A percentile compares a stretch with the other conserved stretches of the same genome.
Evolutionary conservation across 768 basidiomycete species (phyloP).

Genomic region (Rhodotorula sphaerocarpa): DNA sequence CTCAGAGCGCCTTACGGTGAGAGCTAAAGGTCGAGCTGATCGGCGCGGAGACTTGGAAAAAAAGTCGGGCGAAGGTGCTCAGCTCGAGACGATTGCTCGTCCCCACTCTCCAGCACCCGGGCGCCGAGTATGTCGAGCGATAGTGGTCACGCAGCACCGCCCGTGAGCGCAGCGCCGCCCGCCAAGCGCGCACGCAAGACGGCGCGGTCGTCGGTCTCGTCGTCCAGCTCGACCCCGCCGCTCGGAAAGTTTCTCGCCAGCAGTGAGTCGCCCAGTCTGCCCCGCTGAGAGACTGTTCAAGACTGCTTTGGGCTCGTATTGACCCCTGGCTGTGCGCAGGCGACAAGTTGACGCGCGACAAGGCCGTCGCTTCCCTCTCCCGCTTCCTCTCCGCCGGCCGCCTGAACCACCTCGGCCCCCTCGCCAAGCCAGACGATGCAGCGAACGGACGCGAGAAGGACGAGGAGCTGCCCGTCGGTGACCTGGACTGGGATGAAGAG

Average conservation of each 20-base stretch:
- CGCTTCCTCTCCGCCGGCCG: slow-evolving; percentile 59
- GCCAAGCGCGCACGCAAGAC: not conserved
- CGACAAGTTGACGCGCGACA: slow-evolving; percentile 86
- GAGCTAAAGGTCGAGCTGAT: too few relatives aligned
- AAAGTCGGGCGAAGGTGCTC: too few relatives aligned
- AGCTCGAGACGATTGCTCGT: too few relatives aligned
- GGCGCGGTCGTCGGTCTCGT: not conserved
- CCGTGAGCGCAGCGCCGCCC: not conserved
- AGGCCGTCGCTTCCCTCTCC: slow-evolving; percentile 70
- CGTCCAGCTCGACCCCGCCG: slow-evolving; percentile 49
- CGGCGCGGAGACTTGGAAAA: too few relatives aligned
- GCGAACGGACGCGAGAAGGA: slow-evolving; percentile 15
- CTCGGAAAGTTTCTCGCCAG: slow-evolving; percentile 87
- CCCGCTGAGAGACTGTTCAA: not conserved
- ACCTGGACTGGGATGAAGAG: slow-evolving; percentile 42
- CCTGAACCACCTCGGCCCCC: not conserved
- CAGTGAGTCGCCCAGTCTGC: slow-evolving; percentile 45
- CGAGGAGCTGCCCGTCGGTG: slow-evolving; percentile 27
- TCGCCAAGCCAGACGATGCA: not conserved
- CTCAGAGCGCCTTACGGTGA: too few relatives aligned
- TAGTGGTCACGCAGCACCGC: not conserved
- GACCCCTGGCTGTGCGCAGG: slow-evolving; percentile 5
- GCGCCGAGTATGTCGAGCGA: not conserved
- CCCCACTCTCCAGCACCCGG: too few relatives aligned
- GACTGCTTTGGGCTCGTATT: not conserved